Evolutionary conservation across 2,329 filamentous ascomycete genomes (phyloP).

Genomic region (Amylocarpus encephaloides): DNA sequence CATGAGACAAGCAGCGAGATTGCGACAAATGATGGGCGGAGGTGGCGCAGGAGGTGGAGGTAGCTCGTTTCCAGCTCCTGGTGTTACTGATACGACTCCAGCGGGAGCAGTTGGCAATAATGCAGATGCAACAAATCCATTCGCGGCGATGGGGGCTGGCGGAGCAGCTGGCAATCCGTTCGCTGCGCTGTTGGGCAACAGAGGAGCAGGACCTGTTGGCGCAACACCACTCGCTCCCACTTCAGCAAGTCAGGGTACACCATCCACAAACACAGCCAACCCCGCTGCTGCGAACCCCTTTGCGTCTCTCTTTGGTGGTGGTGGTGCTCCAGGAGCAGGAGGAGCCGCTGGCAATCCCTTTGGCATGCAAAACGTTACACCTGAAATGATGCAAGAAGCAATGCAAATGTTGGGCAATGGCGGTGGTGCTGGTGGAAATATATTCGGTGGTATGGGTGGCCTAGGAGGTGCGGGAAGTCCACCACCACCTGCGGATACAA

Average conservation of each 20-base stretch:
- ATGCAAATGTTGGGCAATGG: conserved; percentile 35
- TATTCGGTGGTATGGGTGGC: conserved; percentile 21
- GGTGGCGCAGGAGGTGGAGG: conserved; percentile 36
- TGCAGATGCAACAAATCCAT: conserved; percentile 24
- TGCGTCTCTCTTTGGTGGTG: conserved; percentile 52
- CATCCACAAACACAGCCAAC: conserved; percentile 30
- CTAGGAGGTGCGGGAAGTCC: conserved; percentile 29
- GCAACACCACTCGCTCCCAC: conserved; percentile 28
- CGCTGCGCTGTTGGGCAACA: conserved; percentile 48
- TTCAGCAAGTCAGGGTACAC: conserved; percentile 29
- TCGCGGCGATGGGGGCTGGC: conserved; percentile 28
- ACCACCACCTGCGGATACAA: conserved; percentile 64
- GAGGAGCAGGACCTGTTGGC: conserved; percentile 10
- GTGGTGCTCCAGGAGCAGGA: conserved; percentile 34
- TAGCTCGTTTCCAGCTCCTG: conserved; percentile 77
- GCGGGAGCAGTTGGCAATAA: conserved; percentile 32
- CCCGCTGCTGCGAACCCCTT: conserved; percentile 56
- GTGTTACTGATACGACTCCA: conserved; percentile 80
- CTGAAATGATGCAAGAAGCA: conserved; percentile 50
- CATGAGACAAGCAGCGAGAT: conserved; percentile 72
- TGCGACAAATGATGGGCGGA: conserved; percentile 64
- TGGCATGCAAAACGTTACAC: conserved; percentile 43
- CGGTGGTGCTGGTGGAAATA: conserved; percentile 28
- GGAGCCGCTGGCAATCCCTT: conserved; percentile 36
- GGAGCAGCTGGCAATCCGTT: conserved; percentile 48